Evolutionary conservation across 176 grass and related monocot species (phyloP), one percentile per base, ranked within the genome.

Genomic region (Aegilops speltoides): DNA sequence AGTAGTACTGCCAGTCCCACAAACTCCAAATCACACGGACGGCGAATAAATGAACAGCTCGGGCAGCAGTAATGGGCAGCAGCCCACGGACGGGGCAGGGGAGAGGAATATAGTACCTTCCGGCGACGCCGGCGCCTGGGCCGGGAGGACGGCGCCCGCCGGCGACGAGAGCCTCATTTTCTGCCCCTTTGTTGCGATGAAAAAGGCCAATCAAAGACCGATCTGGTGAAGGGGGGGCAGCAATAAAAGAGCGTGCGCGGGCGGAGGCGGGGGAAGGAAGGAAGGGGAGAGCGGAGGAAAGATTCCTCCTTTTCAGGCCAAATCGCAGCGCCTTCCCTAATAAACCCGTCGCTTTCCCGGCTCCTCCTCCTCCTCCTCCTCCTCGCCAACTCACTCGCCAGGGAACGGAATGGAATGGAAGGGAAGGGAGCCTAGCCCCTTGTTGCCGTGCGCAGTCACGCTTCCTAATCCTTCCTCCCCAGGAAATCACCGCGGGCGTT

Each of bases 271-370:
- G 63, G 38, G 38, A 41, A 41, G 38, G 52, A 11, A 28, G 63
- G 28, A 64, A 67, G 65, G 28, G 59, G 77, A 68, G 50, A 71
- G 77, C 82, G 86, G 9, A 84, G 82, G 82, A 88, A 91, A 91
- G 82, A 86, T 82, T 91, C 90, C 86, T 86, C 90, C 90, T 91
- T 91, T 91, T 86, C 34, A 78, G 86, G 78, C 71, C 64, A 91
- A 88, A 91, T 91, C 82, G 78, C 82, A 88, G 86, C 64, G 71
- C 82, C 90, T 91, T 91, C 90, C 90, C 63, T 38, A 91, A 91
- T 38, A 91, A 91, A 91, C 61, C 62, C 82, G 85, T 91, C 82
- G 31, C 77, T 91, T 88, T 85, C 77, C 59, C 65, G 8, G 73
- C 19, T 54, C 16, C 50, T 54, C 50, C 46, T 50, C 14, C 37